Evolutionary conservation across 495 filamentous ascomycete genomes (phyloP), one percentile per base, ranked within the genome.

Genomic region (Penicillium maclennaniae): DNA sequence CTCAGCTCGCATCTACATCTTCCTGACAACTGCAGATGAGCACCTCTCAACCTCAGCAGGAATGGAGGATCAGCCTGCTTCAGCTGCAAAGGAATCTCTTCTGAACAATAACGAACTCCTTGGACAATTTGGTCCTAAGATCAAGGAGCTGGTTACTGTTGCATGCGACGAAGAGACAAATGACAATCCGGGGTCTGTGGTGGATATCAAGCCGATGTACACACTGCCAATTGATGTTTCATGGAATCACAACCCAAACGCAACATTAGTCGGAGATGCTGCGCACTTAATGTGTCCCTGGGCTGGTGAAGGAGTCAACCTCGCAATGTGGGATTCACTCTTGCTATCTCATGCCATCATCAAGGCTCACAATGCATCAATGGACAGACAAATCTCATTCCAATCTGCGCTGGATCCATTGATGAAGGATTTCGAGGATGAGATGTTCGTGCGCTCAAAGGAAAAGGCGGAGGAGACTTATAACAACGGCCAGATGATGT

Each of bases 211-310:
- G 21, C 63, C 65, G 9, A 51, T 82, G 0, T 83, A 76, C 50
- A 79, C 75, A 61, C 68, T 86, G 0, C 79, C 81, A 3, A 65
- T 78, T 5, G 82, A 78, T 12, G 45, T 69, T 26, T 55, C 52
- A 4, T 86, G 81, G 80, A 61, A 72, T 48, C 62, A 70, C 15
- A 53, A 60, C 0, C 49, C 66, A 0, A 72, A 75, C 9, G 65
- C 79, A 7, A 81, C 82, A 4, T 59, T 86, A 7, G 68, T 84
- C 21, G 83, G 83, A 4, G 83, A 86, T 63, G 79, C 83, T 5
- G 83, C 83, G 6, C 81, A 87, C 57, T 53, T 85, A 6, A 83
- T 83, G 81, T 78, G 76, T 3, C 82, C 82, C 0, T 83, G 79
- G 56, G 79, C 76, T 0, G 83, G 83, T 6, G 79, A 79, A 9